phyloP scores from a whole-genome alignment of 2,329 filamentous ascomycete genomes.

The Trichoderma atroviride region DNA sequence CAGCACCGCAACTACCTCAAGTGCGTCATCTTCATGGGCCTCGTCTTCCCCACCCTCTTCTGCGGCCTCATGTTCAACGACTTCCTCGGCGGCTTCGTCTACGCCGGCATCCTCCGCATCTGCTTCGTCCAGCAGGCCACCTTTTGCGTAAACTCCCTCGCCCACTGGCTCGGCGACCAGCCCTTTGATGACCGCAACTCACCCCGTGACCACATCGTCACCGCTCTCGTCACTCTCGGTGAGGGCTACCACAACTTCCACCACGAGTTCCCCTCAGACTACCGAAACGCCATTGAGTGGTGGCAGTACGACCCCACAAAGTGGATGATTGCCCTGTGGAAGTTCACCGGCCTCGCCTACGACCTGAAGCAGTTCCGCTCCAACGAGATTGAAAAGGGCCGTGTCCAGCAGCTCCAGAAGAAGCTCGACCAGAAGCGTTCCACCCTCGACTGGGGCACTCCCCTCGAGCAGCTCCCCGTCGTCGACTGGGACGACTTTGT shows the following conservation, averaged over 20 bases:
- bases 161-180: conserved; percentile 90
- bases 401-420: conserved; percentile 87
- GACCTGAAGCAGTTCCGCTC: conserved; percentile 88
- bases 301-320: conserved; percentile 91
- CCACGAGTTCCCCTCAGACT: conserved; percentile 91
- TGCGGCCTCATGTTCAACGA: conserved; percentile 80
- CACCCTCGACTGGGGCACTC: conserved; percentile 82
- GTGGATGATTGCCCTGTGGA: conserved; percentile 84
- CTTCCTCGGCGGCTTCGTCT: conserved; percentile 80
- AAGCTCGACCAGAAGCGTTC: conserved; percentile 87
- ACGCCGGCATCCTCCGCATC: conserved; percentile 81
- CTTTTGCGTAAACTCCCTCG: conserved; percentile 90
- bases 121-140: conserved; percentile 91
- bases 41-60: conserved; percentile 74
- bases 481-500: conserved; percentile 87
- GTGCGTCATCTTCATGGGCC: conserved; percentile 74
- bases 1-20: conserved; percentile 87
- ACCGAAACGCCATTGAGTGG: conserved; percentile 90
- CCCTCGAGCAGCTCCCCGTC: conserved; percentile 82
- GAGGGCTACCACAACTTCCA: conserved; percentile 96
- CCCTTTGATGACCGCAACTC: conserved; percentile 93
- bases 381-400: conserved; percentile 92
- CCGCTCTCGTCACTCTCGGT: conserved; percentile 80
- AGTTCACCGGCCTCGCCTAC: conserved; percentile 80
- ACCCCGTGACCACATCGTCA: conserved; percentile 84